These are phyloP conservation scores for Colletotrichum cereale DNA, from an alignment of 2,329 filamentous ascomycete species.

Conservation along the genomic window DNA sequence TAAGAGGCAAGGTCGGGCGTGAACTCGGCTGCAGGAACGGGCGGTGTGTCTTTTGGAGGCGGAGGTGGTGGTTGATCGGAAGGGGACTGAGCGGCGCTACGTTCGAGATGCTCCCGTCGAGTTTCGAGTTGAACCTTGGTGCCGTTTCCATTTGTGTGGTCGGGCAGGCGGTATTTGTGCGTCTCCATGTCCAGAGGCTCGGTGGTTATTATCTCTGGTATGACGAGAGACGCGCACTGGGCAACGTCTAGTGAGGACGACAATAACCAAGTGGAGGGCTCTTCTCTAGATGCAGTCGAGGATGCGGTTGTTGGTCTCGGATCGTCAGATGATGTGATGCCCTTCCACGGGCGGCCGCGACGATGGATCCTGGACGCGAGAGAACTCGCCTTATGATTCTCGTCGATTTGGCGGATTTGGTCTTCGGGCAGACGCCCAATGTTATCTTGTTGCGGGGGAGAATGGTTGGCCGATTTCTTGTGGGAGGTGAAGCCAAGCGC, in stretches of 20 bases:
- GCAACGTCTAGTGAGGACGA: slow-evolving; percentile 45
- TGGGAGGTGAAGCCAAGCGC: slow-evolving; percentile 70
- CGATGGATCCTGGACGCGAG: slow-evolving; percentile 67
- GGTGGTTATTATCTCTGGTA: slow-evolving; percentile 65
- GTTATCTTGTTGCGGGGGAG: slow-evolving; percentile 53
- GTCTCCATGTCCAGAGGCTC: slow-evolving; percentile 74
- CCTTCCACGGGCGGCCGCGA: slow-evolving; percentile 80
- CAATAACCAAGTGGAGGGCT: slow-evolving; percentile 7
- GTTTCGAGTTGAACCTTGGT: slow-evolving; percentile 71
- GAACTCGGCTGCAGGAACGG: slow-evolving; percentile 55
- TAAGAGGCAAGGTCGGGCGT: slow-evolving; percentile 68
- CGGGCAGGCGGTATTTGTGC: slow-evolving; percentile 80
- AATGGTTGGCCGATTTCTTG: slow-evolving; percentile 51
- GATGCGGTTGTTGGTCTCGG: slow-evolving; percentile 42
- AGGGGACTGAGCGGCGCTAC: slow-evolving; percentile 56
- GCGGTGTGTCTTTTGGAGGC: slow-evolving; percentile 64
- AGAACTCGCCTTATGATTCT: slow-evolving; percentile 71
- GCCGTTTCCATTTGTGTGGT: slow-evolving; percentile 77
- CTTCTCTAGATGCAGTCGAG: slow-evolving; percentile 15
- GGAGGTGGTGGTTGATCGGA: slow-evolving; percentile 54
- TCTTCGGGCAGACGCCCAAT: slow-evolving; percentile 79
- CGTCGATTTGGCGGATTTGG: slow-evolving; percentile 77
- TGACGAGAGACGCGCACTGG: slow-evolving; percentile 43
- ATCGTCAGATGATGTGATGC: slow-evolving; percentile 65
- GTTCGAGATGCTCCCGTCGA: slow-evolving; percentile 69